A percentile compares a stretch with the other conserved stretches of the same genome.
phyloP scores from a whole-genome alignment of 805 yeast species.

The Cyberlindnera lachancei region DNA sequence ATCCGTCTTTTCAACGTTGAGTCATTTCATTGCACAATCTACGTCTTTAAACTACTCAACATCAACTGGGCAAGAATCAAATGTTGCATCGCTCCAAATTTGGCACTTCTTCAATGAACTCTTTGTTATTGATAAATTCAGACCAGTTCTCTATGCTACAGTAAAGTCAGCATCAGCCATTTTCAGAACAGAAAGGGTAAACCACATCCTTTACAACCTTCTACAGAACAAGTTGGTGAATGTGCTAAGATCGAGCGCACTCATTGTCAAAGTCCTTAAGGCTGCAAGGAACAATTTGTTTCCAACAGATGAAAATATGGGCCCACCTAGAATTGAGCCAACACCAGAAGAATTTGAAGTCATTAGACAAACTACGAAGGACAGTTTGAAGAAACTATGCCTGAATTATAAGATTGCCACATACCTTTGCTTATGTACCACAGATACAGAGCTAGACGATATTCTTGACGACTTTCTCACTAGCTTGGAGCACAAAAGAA shows the following conservation, averaged over 20 bases:
- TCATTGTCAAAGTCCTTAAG: constrained; percentile 19
- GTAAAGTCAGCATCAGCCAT: constrained; percentile 18
- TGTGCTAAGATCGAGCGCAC: constrained; percentile 11
- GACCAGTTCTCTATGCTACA: constrained; percentile 27
- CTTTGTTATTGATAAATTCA: constrained; percentile 11
- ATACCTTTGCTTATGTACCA: constrained; percentile 15
- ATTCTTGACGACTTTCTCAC: constrained; percentile 26
- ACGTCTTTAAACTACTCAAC: constrained; percentile 9
- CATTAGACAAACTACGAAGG: constrained; percentile 22
- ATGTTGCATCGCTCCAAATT: constrained; percentile 11
- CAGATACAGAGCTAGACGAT: constrained; percentile 18
- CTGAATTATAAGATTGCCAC: constrained; percentile 10
- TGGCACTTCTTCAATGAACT: constrained; percentile 21
- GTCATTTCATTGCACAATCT: constrained; percentile 13
- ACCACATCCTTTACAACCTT: constrained; percentile 17
- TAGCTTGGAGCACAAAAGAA: constrained; percentile 27
- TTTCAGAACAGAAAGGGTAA: constrained; percentile 6
- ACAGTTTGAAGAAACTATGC: constrained; percentile 20
- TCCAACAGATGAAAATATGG: constrained; percentile 43
- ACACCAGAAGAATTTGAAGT: constrained; percentile 29
- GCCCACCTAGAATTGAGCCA: constrained; percentile 39
- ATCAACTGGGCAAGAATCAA: constrained; percentile 1
- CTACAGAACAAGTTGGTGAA: constrained; percentile 14
- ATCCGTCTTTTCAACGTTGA: constrained; percentile 4
- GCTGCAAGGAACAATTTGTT: constrained; percentile 32